These are phyloP conservation scores for Hamamelis virginiana DNA, from an alignment of 164 flowering plant species.

Conservation along the genomic window DNA sequence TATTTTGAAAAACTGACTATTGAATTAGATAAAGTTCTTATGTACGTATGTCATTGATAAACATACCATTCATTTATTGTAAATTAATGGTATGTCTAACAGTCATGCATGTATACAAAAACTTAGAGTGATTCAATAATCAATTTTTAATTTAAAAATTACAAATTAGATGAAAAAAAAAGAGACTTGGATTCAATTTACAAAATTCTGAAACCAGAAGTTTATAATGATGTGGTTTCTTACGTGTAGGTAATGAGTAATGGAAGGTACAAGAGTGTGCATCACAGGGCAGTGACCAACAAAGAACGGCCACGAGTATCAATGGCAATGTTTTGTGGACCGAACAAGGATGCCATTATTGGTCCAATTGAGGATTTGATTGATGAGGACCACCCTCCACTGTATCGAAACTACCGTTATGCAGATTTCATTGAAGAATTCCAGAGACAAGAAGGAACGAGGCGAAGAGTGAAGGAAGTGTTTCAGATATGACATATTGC, in stretches of 20 bases:
- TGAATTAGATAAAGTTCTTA: too few species aligned
- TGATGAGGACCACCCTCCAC: constrained; percentile 24
- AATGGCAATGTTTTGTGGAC: constrained; percentile 22
- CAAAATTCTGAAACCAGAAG: too few species aligned
- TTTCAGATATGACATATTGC: constrained; percentile 6
- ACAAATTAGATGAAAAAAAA: too few species aligned
- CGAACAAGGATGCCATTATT: constrained; percentile 11
- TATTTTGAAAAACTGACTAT: too few species aligned
- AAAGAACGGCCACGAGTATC: constrained; percentile 6
- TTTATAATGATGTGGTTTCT: too few species aligned
- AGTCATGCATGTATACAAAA: too few species aligned
- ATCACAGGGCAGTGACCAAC: constrained; percentile 24
- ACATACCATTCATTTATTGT: too few species aligned
- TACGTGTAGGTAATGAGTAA: constrained; percentile 25
- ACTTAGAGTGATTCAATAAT: too few species aligned
- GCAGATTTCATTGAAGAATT: constrained; percentile 23
- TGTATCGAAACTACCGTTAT: constrained; percentile 16
- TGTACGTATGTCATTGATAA: too few species aligned
- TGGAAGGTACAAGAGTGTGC: constrained; percentile 27
- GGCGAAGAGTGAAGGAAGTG: constrained; percentile 15
- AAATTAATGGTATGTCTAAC: too few species aligned
- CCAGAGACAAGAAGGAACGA: constrained; percentile 18
- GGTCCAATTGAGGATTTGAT: constrained; percentile 24
- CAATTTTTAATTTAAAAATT: too few species aligned
- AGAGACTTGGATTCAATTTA: too few species aligned